phyloP scores from a whole-genome alignment of 2,329 filamentous ascomycete species.

The Stemphylium lycopersici region DNA sequence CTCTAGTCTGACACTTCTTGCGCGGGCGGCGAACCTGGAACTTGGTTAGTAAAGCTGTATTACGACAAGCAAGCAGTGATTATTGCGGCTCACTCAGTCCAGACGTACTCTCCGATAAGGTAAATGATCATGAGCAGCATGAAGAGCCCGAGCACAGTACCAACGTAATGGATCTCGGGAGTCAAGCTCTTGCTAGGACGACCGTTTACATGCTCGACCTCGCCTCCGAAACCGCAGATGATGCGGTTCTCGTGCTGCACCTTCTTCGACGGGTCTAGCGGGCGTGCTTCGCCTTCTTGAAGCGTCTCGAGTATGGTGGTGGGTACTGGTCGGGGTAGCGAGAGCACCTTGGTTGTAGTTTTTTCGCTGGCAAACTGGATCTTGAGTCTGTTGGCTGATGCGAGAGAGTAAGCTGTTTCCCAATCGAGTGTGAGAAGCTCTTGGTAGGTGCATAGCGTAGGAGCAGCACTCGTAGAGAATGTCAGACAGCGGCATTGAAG shows the following conservation, averaged over 20 bases:
- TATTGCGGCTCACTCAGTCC: constrained; percentile 24
- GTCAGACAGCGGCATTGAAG: constrained; percentile 36
- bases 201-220: constrained; percentile 23
- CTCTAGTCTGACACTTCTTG: constrained; percentile 26
- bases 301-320: constrained; percentile 23
- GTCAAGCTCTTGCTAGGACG: neutral
- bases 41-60: constrained; percentile 4
- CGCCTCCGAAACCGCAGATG: constrained; percentile 32
- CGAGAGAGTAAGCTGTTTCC: constrained; percentile 30
- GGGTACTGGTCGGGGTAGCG: constrained; percentile 24
- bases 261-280: constrained; percentile 8
- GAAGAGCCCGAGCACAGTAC: constrained; percentile 25
- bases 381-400: constrained; percentile 27
- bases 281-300: constrained; percentile 16
- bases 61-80: neutral
- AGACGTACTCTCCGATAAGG: constrained; percentile 24
- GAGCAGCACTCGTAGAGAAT: constrained; percentile 25
- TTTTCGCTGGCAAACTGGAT: constrained; percentile 32
- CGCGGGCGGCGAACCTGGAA: constrained; percentile 13
- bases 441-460: constrained; percentile 29
- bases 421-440: constrained; percentile 31
- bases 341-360: constrained; percentile 29
- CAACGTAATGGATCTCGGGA: constrained; percentile 21
- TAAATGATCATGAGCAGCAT: constrained; percentile 26
- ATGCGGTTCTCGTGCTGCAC: constrained; percentile 26